Conservation (phyloP, 768 basidiomycete genomes). For the Termitomyces titanicus region DNA sequence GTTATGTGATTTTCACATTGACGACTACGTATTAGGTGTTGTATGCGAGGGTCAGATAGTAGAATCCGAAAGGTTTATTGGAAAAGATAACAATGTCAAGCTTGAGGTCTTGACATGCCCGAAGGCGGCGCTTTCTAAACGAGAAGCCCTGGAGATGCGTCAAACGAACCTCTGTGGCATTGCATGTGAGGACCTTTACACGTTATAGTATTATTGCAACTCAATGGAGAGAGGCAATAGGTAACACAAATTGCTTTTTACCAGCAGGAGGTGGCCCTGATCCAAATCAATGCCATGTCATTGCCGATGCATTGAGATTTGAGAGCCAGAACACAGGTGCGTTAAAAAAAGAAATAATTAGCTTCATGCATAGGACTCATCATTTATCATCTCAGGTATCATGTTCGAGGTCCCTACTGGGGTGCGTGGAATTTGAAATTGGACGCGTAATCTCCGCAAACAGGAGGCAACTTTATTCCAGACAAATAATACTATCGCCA, state of each 20-base stretch:
- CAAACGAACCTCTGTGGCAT: conserved; percentile 41
- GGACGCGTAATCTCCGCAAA: background rate
- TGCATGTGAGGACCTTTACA: conserved; percentile 26
- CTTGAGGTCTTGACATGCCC: conserved; percentile 33
- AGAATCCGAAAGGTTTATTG: conserved; percentile 32
- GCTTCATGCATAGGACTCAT: background rate
- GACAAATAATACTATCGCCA: conserved; percentile 34
- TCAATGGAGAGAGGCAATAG: conserved; percentile 13
- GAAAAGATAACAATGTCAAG: conserved; percentile 39
- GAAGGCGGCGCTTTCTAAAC: conserved; percentile 2
- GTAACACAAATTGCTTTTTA: conserved; percentile 41
- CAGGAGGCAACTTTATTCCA: background rate
- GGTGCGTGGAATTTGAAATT: conserved; percentile 14
- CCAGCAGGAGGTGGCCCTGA: conserved; percentile 44
- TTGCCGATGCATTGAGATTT: conserved; percentile 44
- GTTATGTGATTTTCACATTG: background rate
- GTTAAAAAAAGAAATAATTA: conserved; percentile 2
- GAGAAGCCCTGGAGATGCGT: conserved; percentile 16
- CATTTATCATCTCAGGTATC: conserved; percentile 16
- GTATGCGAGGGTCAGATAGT: conserved; percentile 21
- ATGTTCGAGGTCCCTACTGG: conserved; percentile 29
- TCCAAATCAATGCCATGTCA: conserved; percentile 45
- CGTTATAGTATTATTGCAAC: background rate
- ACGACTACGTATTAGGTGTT: background rate
- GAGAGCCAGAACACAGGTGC: conserved; percentile 42